Percentiles rank a stretch among this genome's conserved stretches.
These are phyloP conservation scores for Acacia acuminata DNA, from an alignment of 306 rosid species.

Conservation along the genomic window DNA sequence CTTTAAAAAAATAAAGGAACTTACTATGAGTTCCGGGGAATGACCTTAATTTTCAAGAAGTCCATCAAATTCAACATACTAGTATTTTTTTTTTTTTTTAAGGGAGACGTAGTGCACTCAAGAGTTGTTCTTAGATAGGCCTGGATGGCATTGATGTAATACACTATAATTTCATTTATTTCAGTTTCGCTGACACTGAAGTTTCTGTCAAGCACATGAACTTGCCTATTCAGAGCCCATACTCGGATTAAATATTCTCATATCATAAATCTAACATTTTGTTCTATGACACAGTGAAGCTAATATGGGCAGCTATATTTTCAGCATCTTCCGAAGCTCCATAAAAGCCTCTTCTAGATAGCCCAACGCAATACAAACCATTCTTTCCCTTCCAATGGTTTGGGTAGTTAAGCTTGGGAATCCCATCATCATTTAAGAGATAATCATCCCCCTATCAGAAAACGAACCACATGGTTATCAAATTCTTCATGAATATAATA, in stretches of 20 bases:
- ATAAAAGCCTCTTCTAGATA: slow-evolving; percentile 58
- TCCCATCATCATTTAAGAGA: slow-evolving; percentile 62
- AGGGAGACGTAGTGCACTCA: slow-evolving; percentile 22
- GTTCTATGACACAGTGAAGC: slow-evolving; percentile 17
- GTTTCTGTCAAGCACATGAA: not conserved
- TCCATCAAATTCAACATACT: too few relatives aligned
- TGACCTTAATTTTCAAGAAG: too few relatives aligned
- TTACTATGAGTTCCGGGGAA: too few relatives aligned
- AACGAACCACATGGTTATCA: not conserved
- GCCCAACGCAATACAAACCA: slow-evolving; percentile 66
- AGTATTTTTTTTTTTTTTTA: slow-evolving; percentile 18
- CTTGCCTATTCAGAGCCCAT: not conserved
- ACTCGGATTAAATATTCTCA: not conserved
- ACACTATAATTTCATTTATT: not conserved
- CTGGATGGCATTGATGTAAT: slow-evolving; percentile 39
- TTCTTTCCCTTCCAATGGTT: slow-evolving; percentile 73
- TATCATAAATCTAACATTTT: not conserved
- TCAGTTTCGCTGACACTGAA: not conserved
- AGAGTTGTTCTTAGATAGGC: slow-evolving; percentile 5
- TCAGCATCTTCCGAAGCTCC: slow-evolving; percentile 63
- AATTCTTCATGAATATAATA: not conserved
- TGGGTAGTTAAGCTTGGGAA: slow-evolving; percentile 53
- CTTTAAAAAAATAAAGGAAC: too few relatives aligned
- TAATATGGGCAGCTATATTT: slow-evolving; percentile 57
- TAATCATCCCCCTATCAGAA: slow-evolving; percentile 58